Conservation (phyloP, 495 filamentous ascomycete genomes). For the Penicillium ochrochloron region DNA sequence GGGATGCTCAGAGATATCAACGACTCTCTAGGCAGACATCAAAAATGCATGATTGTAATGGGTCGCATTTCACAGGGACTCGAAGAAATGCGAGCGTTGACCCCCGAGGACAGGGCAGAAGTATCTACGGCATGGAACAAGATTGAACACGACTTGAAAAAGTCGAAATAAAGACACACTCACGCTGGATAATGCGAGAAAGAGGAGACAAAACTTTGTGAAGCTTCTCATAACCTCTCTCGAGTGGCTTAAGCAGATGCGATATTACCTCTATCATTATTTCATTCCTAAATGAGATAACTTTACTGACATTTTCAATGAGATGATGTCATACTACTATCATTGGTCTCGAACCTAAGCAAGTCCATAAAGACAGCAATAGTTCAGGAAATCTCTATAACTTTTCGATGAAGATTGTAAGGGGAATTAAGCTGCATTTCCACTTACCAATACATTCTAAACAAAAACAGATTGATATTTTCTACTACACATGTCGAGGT, state of each 20-base stretch:
- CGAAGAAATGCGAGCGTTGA: conserved; percentile 52
- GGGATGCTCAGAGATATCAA: conserved; percentile 77
- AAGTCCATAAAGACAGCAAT: neutral
- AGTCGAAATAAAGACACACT: neutral
- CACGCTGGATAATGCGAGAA: neutral
- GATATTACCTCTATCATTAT: neutral
- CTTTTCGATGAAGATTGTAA: neutral
- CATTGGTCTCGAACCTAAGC: neutral
- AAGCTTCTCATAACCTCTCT: neutral
- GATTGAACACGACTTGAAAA: conserved; percentile 2
- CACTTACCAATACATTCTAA: no score
- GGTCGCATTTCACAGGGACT: conserved; percentile 71
- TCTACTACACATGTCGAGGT: no score
- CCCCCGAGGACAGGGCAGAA: conserved; percentile 11
- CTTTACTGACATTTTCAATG: neutral
- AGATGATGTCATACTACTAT: neutral
- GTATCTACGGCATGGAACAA: conserved; percentile 7
- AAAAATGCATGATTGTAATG: conserved; percentile 10
- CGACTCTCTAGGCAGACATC: conserved; percentile 49
- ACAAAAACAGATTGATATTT: no score
- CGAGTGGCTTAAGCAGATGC: neutral
- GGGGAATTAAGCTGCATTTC: no score
- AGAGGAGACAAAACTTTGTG: neutral
- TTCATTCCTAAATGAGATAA: neutral
- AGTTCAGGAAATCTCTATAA: neutral